phyloP scores from a whole-genome alignment of 2,329 filamentous ascomycete species.

The Ascosphaera apis region DNA sequence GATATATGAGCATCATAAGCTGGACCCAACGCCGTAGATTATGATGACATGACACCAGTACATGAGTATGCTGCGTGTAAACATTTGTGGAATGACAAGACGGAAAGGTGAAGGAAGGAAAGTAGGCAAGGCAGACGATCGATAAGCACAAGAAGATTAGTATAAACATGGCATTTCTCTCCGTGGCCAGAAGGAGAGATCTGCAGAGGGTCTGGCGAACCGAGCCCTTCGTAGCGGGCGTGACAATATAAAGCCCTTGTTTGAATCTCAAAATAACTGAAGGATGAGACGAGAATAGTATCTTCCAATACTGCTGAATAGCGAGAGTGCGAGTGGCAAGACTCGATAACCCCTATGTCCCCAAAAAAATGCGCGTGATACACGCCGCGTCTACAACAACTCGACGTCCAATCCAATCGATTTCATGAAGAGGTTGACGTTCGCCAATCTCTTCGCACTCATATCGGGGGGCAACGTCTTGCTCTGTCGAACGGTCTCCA shows the following conservation, averaged over 20 bases:
- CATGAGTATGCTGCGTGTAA: neutral
- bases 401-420: conserved; percentile 97
- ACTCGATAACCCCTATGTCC: too few species aligned
- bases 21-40: neutral
- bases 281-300: too few species aligned
- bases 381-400: conserved; percentile 20
- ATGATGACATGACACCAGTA: neutral
- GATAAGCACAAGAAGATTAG: too few species aligned
- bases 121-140: neutral
- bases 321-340: too few species aligned
- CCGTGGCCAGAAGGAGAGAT: neutral
- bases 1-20: neutral
- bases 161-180: neutral
- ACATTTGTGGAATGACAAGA: too few species aligned
- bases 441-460: conserved; percentile 59
- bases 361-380: neutral
- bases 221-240: neutral
- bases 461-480: conserved; percentile 79
- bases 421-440: conserved; percentile 96
- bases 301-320: too few species aligned
- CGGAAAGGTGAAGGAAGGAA: neutral
- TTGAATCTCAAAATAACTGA: neutral
- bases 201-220: neutral
- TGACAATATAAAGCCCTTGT: neutral
- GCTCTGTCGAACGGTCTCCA: conserved; percentile 74